These are phyloP conservation scores for Mycena kentingensis DNA, from an alignment of 768 basidiomycete genomes.

Conservation along the genomic window DNA sequence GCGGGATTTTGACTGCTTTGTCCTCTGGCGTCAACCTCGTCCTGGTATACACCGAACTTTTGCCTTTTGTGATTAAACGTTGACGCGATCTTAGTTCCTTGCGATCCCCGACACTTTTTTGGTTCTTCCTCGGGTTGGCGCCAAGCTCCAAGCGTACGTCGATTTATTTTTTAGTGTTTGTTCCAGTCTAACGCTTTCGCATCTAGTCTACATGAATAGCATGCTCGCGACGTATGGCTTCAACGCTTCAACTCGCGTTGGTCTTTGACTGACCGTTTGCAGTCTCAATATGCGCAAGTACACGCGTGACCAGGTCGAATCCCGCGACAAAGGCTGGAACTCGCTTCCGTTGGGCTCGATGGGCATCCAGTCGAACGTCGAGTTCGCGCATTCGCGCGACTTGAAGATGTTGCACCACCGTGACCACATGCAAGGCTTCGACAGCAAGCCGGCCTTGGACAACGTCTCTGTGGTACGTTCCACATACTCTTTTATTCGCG, in stretches of 20 bases:
- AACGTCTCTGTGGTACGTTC: background rate
- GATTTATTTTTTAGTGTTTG: background rate
- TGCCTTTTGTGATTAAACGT: background rate
- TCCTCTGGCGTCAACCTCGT: slow-evolving; percentile 12
- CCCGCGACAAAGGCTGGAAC: slow-evolving; percentile 19
- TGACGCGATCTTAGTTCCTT: slow-evolving; percentile 5
- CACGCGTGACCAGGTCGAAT: slow-evolving; percentile 1
- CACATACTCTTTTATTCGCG: too few relatives aligned
- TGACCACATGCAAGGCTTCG: background rate
- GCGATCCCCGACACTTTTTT: slow-evolving; percentile 19
- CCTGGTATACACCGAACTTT: slow-evolving; percentile 1
- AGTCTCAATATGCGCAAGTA: slow-evolving; percentile 16
- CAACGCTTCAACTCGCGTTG: background rate
- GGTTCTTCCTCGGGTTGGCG: slow-evolving; percentile 18
- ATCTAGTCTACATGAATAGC: slow-evolving; percentile 20
- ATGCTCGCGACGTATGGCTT: slow-evolving; percentile 18
- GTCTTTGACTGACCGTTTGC: background rate
- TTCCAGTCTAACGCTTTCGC: background rate
- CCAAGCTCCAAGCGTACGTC: slow-evolving; percentile 14
- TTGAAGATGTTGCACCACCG: too few relatives aligned
- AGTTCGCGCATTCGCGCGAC: background rate
- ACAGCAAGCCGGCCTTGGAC: background rate
- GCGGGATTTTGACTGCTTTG: slow-evolving; percentile 16
- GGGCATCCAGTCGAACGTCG: background rate
- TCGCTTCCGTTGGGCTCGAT: slow-evolving; percentile 9